Conservation (phyloP, 2,329 filamentous ascomycete species). For the Parascedosporium putredinis region DNA sequence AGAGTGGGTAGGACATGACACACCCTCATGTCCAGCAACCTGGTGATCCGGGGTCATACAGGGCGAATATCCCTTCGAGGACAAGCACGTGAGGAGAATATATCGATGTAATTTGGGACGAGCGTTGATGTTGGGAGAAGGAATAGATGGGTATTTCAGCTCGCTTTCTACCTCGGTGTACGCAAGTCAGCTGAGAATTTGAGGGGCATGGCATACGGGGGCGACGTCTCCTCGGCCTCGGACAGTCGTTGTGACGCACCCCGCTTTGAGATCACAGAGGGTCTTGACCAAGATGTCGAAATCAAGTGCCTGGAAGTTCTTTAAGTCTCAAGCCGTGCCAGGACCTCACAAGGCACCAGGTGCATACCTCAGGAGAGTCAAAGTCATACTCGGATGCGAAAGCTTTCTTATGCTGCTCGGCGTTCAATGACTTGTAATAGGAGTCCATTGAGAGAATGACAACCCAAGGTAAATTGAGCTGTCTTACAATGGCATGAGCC, state of each 20-base stretch:
- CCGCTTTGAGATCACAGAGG: constrained; percentile 76
- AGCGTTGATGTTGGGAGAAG: constrained; percentile 78
- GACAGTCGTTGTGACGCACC: constrained; percentile 45
- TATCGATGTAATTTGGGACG: constrained; percentile 71
- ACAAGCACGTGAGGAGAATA: constrained; percentile 96
- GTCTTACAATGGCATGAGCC: constrained; percentile 80
- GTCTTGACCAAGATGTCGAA: constrained; percentile 79
- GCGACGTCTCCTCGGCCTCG: not conserved
- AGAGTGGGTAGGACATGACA: constrained; percentile 9
- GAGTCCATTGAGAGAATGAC: constrained; percentile 98
- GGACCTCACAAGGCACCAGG: not conserved
- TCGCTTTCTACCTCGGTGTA: constrained; percentile 49
- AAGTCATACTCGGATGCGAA: constrained; percentile 94
- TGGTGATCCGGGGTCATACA: constrained; percentile 79
- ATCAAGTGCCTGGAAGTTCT: constrained; percentile 58
- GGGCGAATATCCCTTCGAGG: constrained; percentile 88
- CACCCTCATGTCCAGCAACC: constrained; percentile 84
- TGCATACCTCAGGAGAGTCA: constrained; percentile 64
- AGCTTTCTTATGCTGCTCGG: constrained; percentile 68
- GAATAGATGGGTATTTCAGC: constrained; percentile 93
- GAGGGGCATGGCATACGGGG: not conserved
- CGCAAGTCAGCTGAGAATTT: not conserved
- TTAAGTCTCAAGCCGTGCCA: not conserved
- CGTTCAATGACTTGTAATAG: constrained; percentile 83
- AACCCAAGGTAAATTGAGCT: constrained; percentile 91